Percentiles rank a stretch among this genome's conserved stretches.
Evolutionary conservation across 805 yeast species (phyloP).

Genomic region (Hanseniaspora valbyensis): DNA sequence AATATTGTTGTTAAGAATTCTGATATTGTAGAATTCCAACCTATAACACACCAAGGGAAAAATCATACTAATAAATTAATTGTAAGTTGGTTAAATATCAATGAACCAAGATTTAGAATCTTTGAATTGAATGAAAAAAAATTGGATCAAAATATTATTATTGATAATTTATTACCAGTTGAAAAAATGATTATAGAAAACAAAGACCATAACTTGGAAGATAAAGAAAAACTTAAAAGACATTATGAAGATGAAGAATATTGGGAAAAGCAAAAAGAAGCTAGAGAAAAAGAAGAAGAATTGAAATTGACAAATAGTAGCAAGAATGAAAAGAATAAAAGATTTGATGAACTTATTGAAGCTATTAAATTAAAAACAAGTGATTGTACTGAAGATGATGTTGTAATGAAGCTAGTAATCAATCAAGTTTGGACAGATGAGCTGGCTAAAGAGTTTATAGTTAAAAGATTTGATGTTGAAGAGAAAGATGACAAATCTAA

Average conservation of each 20-base stretch:
- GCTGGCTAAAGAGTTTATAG: conserved; percentile 25
- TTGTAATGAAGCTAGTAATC: conserved; percentile 10
- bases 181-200: conserved; percentile 15
- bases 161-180: conserved; percentile 20
- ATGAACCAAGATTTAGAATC: conserved; percentile 32
- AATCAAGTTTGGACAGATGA: conserved; percentile 24
- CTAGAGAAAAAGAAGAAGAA: conserved; percentile 23
- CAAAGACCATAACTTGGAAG: conserved; percentile 18
- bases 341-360: conserved; percentile 9
- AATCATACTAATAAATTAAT: conserved; percentile 19
- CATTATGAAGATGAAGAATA: conserved; percentile 29
- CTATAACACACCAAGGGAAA: conserved; percentile 4
- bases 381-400: conserved; percentile 2
- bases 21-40: conserved; percentile 24
- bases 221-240: conserved; percentile 27
- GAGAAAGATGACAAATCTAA: not conserved
- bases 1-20: conserved; percentile 23
- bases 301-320: conserved; percentile 16
- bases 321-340: conserved; percentile 6
- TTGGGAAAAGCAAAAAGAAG: conserved; percentile 20
- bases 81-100: conserved; percentile 31
- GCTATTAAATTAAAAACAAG: conserved; percentile 1
- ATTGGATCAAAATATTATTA: conserved; percentile 23
- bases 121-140: conserved; percentile 21
- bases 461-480: conserved; percentile 20